phyloP scores from a whole-genome alignment of 768 basidiomycete species.

The Suillus paluster region DNA sequence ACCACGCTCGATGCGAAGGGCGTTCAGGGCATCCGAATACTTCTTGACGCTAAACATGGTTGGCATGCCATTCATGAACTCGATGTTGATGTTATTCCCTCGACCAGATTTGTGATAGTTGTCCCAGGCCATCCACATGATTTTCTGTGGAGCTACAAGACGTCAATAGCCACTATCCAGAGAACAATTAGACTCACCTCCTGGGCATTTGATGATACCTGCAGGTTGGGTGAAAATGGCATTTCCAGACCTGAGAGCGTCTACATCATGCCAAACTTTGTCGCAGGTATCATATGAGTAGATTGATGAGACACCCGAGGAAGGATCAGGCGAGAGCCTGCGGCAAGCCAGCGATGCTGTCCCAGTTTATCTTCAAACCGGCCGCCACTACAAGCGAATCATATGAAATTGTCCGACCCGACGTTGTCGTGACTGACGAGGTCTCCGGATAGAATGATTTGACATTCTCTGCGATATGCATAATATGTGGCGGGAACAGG shows the following conservation, averaged over 20 bases:
- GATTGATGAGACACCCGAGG: constrained; percentile 87
- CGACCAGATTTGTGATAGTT: constrained; percentile 66
- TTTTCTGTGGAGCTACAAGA: constrained; percentile 77
- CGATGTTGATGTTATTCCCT: constrained; percentile 58
- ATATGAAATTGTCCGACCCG: constrained; percentile 75
- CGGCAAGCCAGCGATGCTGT: constrained; percentile 70
- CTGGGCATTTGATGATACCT: constrained; percentile 92
- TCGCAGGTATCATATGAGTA: constrained; percentile 91
- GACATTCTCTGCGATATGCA: constrained; percentile 73
- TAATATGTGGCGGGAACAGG: constrained; percentile 76
- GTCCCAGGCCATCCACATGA: constrained; percentile 98
- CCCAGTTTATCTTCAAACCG: constrained; percentile 88
- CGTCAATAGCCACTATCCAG: constrained; percentile 8
- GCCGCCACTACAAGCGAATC: constrained; percentile 89
- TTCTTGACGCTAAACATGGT: constrained; percentile 98
- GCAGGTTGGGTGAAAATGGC: constrained; percentile 96
- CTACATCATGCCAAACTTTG: constrained; percentile 85
- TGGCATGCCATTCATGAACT: constrained; percentile 91
- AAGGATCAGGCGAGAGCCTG: constrained; percentile 77
- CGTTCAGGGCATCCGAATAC: constrained; percentile 87
- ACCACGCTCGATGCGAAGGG: constrained; percentile 75
- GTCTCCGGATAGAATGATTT: constrained; percentile 73
- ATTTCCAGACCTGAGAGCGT: constrained; percentile 72
- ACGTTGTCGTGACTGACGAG: constrained; percentile 73
- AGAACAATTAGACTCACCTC: constrained; percentile 52